These are phyloP conservation scores for Holtermanniella nyarrowii DNA, from an alignment of 768 basidiomycete species.

Conservation along the genomic window DNA sequence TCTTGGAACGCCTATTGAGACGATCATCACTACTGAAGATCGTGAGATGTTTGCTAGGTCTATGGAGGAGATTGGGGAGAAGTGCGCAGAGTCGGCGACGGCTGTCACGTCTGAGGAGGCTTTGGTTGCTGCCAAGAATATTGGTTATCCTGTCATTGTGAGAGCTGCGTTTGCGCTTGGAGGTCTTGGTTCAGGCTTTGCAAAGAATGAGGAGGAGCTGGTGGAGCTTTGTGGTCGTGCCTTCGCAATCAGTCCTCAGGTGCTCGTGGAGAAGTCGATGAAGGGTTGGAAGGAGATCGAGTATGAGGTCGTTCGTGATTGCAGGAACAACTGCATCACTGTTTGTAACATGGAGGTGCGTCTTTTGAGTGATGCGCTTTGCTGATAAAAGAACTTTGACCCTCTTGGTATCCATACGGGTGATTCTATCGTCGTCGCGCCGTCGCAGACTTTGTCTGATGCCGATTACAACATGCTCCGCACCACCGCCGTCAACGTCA, in stretches of 20 bases:
- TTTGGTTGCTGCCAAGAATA: conserved; percentile 63
- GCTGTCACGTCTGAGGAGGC: conserved; percentile 84
- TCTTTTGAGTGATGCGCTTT: conserved; percentile 4
- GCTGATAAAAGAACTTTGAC: conserved; percentile 73
- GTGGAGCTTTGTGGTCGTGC: conserved; percentile 82
- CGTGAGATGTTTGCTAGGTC: conserved; percentile 84
- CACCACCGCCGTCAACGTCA: conserved; percentile 94
- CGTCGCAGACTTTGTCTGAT: conserved; percentile 96
- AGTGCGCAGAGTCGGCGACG: conserved; percentile 79
- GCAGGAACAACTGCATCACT: conserved; percentile 95
- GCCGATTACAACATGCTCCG: conserved; percentile 99
- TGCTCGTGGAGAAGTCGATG: conserved; percentile 98
- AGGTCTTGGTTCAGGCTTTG: conserved; percentile 90
- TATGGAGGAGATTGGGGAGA: conserved; percentile 92
- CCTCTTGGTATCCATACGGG: conserved; percentile 97
- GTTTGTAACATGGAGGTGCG: conserved; percentile 99
- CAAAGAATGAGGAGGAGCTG: conserved; percentile 84
- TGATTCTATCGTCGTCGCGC: conserved; percentile 95
- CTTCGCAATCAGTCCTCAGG: conserved; percentile 94
- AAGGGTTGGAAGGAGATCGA: conserved; percentile 99
- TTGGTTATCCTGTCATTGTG: conserved; percentile 92
- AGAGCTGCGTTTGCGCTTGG: conserved; percentile 95
- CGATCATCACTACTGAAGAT: conserved; percentile 95
- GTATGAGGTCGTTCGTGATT: conserved; percentile 97
- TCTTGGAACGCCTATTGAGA: conserved; percentile 91